A percentile compares a stretch with the other conserved stretches of the same genome.
These are phyloP conservation scores for Oxyria digyna DNA, from an alignment of 148 eudicot species.

Conservation along the genomic window DNA sequence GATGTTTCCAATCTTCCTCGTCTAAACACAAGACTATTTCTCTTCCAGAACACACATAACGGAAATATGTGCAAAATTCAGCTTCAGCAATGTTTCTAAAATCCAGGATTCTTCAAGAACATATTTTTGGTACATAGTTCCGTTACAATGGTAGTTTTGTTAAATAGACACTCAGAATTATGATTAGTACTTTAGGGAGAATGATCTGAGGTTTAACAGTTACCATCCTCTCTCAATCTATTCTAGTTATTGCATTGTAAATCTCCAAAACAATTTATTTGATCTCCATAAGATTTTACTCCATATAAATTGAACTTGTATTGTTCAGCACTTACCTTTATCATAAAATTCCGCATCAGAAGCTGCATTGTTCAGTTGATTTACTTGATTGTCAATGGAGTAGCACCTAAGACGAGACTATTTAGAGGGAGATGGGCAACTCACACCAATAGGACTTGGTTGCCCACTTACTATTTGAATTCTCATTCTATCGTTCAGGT, in stretches of 20 bases:
- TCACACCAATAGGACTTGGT: slow-evolving; percentile 23
- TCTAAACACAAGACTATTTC: no score
- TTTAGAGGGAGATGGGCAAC: slow-evolving; percentile 39
- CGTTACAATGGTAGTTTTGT: background rate
- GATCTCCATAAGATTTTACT: no score
- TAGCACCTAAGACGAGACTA: slow-evolving; percentile 26
- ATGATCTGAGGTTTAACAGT: background rate
- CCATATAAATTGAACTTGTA: background rate
- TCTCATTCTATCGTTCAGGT: slow-evolving; percentile 40
- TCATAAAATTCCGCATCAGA: slow-evolving; percentile 30
- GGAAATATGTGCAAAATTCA: background rate
- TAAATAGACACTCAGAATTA: background rate
- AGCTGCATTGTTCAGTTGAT: slow-evolving; percentile 24
- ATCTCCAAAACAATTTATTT: no score
- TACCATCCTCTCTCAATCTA: background rate
- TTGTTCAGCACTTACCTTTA: slow-evolving; percentile 25
- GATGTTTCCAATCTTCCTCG: no score
- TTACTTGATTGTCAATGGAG: slow-evolving; percentile 24
- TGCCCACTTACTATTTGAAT: slow-evolving; percentile 28
- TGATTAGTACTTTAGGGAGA: background rate
- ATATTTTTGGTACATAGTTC: background rate
- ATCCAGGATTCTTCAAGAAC: background rate
- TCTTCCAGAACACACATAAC: background rate
- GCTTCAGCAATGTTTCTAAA: background rate
- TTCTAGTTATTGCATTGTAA: background rate